phyloP scores from a whole-genome alignment of 768 basidiomycete genomes.

The Tricholoma flavovirens region DNA sequence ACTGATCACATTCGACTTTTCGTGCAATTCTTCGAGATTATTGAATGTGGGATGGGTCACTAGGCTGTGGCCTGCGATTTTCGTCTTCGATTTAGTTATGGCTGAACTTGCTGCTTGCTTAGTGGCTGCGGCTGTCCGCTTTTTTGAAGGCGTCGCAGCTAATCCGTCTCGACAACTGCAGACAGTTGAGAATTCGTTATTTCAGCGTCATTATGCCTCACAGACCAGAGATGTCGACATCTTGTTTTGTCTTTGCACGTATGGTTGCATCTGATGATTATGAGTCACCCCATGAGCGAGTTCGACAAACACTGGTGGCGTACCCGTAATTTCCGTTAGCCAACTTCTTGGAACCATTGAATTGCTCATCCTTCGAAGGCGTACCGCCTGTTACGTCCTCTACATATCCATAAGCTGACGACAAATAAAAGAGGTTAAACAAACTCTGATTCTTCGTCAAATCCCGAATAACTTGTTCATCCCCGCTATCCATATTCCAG shows the following conservation, averaged over 20 bases:
- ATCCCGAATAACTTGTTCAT: constrained; percentile 30
- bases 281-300: neutral
- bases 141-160: constrained; percentile 37
- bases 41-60: constrained; percentile 25
- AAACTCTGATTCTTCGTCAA: constrained; percentile 25
- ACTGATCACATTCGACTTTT: constrained; percentile 34
- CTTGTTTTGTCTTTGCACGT: constrained; percentile 69
- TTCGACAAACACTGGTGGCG: constrained; percentile 12
- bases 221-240: constrained; percentile 76
- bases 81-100: constrained; percentile 14
- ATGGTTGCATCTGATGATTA: constrained; percentile 64
- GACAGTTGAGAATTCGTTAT: neutral
- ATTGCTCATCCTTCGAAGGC: neutral
- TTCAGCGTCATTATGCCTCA: constrained; percentile 1
- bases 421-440: neutral
- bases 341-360: constrained; percentile 30
- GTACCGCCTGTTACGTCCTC: neutral
- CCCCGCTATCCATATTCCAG: constrained; percentile 51
- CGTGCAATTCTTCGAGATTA: constrained; percentile 38
- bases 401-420: neutral
- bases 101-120: constrained; percentile 7
- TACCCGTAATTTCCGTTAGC: constrained; percentile 64
- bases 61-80: constrained; percentile 14
- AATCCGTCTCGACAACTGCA: constrained; percentile 71
- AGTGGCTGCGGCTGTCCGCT: constrained; percentile 6